A percentile compares a stretch with the other conserved stretches of the same genome.
These are phyloP conservation scores for Metschnikowia similis DNA, from an alignment of 805 yeast genomes.

Conservation along the genomic window DNA sequence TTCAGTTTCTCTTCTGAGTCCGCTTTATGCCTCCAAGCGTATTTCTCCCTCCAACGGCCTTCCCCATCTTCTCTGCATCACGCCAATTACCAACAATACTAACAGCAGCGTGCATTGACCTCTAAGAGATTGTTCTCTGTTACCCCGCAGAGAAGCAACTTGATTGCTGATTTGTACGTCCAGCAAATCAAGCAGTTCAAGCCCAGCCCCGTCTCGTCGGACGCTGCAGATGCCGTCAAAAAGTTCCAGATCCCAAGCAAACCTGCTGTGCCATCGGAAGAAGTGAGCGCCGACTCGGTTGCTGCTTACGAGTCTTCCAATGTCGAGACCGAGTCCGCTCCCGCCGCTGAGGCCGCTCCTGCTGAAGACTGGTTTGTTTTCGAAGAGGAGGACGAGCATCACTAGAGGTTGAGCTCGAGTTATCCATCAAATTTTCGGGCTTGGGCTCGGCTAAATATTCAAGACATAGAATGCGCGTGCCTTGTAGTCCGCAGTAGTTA, in stretches of 20 bases:
- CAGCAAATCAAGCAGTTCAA: constrained; percentile 85
- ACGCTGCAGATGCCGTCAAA: constrained; percentile 76
- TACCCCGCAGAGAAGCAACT: constrained; percentile 47
- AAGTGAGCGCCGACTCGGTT: constrained; percentile 65
- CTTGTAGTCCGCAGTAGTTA: neutral
- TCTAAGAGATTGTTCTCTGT: constrained; percentile 39
- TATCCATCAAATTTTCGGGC: neutral
- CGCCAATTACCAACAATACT: constrained; percentile 5
- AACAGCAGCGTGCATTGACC: constrained; percentile 25
- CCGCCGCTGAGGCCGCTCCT: constrained; percentile 34
- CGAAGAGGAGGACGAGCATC: constrained; percentile 63
- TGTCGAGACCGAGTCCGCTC: constrained; percentile 59
- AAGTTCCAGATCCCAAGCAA: constrained; percentile 79
- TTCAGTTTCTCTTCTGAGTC: too few species aligned
- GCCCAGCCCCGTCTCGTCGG: constrained; percentile 69
- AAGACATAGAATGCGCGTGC: constrained; percentile 2
- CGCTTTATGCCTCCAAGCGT: neutral
- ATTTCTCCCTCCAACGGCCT: too few species aligned
- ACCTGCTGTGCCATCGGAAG: constrained; percentile 70
- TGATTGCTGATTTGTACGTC: constrained; percentile 80
- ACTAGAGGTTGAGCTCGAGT: constrained; percentile 17
- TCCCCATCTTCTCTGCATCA: too few species aligned
- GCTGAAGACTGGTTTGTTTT: constrained; percentile 77
- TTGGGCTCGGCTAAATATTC: neutral
- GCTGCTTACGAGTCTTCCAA: constrained; percentile 62